Evolutionary conservation across 2,329 filamentous ascomycete species (phyloP).

Genomic region (Aspergillus calidoustus): DNA sequence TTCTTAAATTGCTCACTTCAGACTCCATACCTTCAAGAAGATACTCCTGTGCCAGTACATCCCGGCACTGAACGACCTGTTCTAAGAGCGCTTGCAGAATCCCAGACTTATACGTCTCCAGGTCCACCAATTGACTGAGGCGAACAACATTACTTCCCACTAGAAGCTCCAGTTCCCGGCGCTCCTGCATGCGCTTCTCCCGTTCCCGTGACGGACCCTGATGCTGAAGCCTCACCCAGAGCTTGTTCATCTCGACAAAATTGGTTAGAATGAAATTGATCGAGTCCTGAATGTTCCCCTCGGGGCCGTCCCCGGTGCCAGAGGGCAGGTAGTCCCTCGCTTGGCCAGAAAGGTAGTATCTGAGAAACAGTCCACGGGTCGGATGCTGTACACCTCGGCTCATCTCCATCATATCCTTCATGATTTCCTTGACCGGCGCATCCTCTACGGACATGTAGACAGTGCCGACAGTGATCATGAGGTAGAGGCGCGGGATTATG

Average conservation of each 20-base stretch:
- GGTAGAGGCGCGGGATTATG: conserved; percentile 92
- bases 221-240: conserved; percentile 97
- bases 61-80: conserved; percentile 96
- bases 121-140: conserved; percentile 90
- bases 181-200: conserved; percentile 89
- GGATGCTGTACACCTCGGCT: conserved; percentile 96
- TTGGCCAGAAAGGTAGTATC: conserved; percentile 95
- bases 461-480: conserved; percentile 99
- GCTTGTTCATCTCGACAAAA: conserved; percentile 99
- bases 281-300: conserved; percentile 94
- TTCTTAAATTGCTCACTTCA: conserved; percentile 23
- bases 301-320: conserved; percentile 83
- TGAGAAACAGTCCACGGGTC: conserved; percentile 89
- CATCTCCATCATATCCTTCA: conserved; percentile 99
- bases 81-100: conserved; percentile 89
- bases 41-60: conserved; percentile 97
- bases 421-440: conserved; percentile 98
- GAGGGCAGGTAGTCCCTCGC: conserved; percentile 85
- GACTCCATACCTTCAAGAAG: conserved; percentile 71
- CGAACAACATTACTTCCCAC: conserved; percentile 96
- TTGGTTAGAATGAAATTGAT: conserved; percentile 98
- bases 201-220: conserved; percentile 95
- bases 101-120: conserved; percentile 89
- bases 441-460: conserved; percentile 99
- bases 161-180: conserved; percentile 91